phyloP scores from a whole-genome alignment of 2,329 filamentous ascomycete species.

The Scedosporium aurantiacum region DNA sequence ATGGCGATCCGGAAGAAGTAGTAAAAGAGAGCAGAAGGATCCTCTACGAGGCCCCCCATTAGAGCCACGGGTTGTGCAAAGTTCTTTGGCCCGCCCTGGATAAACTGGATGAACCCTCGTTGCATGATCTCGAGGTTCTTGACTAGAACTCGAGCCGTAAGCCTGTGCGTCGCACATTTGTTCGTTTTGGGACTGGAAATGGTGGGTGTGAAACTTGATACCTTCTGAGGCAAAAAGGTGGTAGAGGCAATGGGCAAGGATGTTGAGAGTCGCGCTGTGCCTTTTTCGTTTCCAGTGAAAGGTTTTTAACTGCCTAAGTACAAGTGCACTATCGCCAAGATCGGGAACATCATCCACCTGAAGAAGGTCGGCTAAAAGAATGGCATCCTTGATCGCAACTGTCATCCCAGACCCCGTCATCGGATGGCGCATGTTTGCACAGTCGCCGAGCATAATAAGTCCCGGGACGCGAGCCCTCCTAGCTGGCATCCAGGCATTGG shows the following conservation, averaged over 20 bases:
- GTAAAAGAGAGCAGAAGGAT: not conserved
- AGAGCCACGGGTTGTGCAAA: not conserved
- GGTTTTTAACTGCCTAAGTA: not conserved
- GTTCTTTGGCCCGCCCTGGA: not conserved
- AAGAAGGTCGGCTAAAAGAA: not conserved
- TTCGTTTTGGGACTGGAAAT: not conserved
- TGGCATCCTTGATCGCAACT: not conserved
- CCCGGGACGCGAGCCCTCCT: not conserved
- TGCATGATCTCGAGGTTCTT: not conserved
- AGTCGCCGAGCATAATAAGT: not conserved
- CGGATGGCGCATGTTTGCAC: not conserved
- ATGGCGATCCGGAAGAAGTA: not conserved
- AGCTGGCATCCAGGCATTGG: not conserved
- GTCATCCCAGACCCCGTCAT: not conserved
- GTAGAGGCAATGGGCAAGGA: not conserved
- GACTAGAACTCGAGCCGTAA: not conserved
- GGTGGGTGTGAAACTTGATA: not conserved
- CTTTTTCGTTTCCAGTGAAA: not conserved
- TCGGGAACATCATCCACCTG: not conserved
- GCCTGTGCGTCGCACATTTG: not conserved
- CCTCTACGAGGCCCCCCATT: not conserved
- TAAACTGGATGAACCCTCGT: not conserved
- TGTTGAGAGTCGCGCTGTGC: not conserved
- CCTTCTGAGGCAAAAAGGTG: not conserved
- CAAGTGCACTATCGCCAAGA: not conserved